A percentile compares a stretch with the other conserved stretches of the same genome.
These are phyloP conservation scores for Colletotrichum sojae DNA, from an alignment of 2,329 filamentous ascomycete species.

Conservation along the genomic window DNA sequence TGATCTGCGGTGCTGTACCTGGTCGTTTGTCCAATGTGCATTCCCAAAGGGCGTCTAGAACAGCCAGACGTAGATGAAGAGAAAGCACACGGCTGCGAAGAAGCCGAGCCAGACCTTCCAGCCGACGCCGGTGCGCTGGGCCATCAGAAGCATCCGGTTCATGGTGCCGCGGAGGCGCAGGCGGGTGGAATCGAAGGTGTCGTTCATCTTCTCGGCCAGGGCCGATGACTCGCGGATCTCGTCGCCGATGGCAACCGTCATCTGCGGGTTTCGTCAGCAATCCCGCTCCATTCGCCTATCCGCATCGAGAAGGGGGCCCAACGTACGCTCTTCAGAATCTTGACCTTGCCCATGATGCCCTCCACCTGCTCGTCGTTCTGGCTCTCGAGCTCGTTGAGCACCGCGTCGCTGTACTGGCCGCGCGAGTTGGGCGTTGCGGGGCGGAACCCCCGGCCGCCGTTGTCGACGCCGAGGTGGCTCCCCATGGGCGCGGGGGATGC, in stretches of 20 bases:
- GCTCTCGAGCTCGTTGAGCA: constrained; percentile 92
- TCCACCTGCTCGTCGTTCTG: constrained; percentile 94
- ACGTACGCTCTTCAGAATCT: constrained; percentile 88
- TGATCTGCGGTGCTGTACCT: too few relatives aligned
- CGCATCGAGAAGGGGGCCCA: constrained; percentile 18
- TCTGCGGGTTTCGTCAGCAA: constrained; percentile 61
- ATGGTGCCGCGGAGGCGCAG: constrained; percentile 89
- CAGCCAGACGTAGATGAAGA: constrained; percentile 96
- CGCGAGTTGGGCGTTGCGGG: constrained; percentile 80
- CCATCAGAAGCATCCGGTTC: constrained; percentile 98
- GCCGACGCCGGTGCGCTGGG: constrained; percentile 91
- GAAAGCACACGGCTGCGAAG: constrained; percentile 83
- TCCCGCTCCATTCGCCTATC: too few relatives aligned
- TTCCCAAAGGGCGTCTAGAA: constrained; percentile 65
- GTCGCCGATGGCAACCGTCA: constrained; percentile 93
- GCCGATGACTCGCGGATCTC: constrained; percentile 93
- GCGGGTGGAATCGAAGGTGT: constrained; percentile 89
- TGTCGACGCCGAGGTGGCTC: constrained; percentile 49
- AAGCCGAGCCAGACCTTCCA: constrained; percentile 96
- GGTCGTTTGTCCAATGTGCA: background rate
- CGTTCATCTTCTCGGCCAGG: constrained; percentile 95
- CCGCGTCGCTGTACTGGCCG: constrained; percentile 93
- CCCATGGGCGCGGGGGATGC: constrained; percentile 36
- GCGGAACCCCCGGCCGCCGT: constrained; percentile 63
- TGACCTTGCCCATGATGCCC: constrained; percentile 92